Evolutionary conservation across 306 rosid genomes (phyloP).

Genomic region (Albizia julibrissin): DNA sequence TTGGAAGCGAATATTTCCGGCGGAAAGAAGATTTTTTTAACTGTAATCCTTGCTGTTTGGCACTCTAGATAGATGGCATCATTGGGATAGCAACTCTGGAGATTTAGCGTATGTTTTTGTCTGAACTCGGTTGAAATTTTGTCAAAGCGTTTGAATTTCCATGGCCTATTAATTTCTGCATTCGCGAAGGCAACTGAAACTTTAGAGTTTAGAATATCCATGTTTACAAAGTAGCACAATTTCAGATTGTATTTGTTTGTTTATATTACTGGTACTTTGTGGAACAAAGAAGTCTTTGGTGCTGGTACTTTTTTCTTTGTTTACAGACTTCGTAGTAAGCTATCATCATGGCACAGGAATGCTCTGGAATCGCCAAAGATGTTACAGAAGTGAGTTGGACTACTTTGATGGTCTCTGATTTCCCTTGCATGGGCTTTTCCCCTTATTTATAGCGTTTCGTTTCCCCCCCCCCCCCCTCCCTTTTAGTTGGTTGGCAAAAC

Average conservation of each 20-base stretch:
- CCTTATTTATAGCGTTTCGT: neutral
- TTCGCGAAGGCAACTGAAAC: no score
- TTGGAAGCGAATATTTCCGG: neutral
- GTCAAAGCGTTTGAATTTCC: neutral
- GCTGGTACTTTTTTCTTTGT: slow-evolving; percentile 9
- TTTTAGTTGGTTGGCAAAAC: slow-evolving; percentile 76
- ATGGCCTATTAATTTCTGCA: neutral
- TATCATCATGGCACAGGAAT: slow-evolving; percentile 58
- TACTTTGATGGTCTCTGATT: neutral
- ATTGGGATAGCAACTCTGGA: neutral
- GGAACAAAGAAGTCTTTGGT: slow-evolving; percentile 11
- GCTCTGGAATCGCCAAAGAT: slow-evolving; percentile 66
- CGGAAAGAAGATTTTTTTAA: neutral
- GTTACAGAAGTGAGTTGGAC: slow-evolving; percentile 63
- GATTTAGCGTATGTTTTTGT: neutral
- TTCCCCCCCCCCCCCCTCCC: neutral
- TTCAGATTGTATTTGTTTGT: slow-evolving; percentile 20
- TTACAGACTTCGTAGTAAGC: slow-evolving; percentile 39
- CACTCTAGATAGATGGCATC: slow-evolving; percentile 16
- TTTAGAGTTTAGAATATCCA: neutral
- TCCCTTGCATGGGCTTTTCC: neutral
- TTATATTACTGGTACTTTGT: neutral
- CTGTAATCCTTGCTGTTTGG: slow-evolving; percentile 12
- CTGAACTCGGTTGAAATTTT: slow-evolving; percentile 13
- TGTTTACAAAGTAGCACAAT: slow-evolving; percentile 1